These are phyloP conservation scores for Cucurbita moschata DNA, from an alignment of 306 rosid species.

Conservation along the genomic window DNA sequence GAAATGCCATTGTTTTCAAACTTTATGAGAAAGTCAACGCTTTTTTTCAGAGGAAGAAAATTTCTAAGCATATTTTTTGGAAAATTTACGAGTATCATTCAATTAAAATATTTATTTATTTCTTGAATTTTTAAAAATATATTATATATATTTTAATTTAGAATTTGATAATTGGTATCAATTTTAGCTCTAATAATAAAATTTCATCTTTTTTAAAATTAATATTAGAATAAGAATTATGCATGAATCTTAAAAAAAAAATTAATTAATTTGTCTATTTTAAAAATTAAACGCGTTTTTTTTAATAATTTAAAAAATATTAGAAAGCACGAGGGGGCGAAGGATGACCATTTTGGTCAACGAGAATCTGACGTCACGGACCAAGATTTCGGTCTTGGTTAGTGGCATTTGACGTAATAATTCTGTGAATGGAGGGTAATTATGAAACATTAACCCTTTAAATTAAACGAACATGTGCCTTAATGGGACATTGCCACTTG, in stretches of 20 bases:
- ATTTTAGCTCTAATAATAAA: background rate
- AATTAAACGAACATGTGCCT: background rate
- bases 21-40: background rate
- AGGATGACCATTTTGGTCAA: background rate
- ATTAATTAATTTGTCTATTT: too few relatives aligned
- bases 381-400: background rate
- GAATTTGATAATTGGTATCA: too few relatives aligned
- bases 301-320: background rate
- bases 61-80: background rate
- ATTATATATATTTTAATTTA: too few relatives aligned
- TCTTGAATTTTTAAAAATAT: background rate
- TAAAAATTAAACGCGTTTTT: background rate
- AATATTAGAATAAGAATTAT: background rate
- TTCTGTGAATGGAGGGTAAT: background rate
- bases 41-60: background rate
- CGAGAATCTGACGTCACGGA: constrained; percentile 2
- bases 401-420: background rate
- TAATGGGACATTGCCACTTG: background rate
- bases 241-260: background rate
- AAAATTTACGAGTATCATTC: background rate
- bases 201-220: background rate
- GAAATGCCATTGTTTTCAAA: background rate
- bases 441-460: background rate
- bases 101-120: background rate
- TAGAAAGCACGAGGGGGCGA: background rate